These are phyloP conservation scores for Auricularia sp. DNA, from an alignment of 768 basidiomycete species.

Conservation along the genomic window DNA sequence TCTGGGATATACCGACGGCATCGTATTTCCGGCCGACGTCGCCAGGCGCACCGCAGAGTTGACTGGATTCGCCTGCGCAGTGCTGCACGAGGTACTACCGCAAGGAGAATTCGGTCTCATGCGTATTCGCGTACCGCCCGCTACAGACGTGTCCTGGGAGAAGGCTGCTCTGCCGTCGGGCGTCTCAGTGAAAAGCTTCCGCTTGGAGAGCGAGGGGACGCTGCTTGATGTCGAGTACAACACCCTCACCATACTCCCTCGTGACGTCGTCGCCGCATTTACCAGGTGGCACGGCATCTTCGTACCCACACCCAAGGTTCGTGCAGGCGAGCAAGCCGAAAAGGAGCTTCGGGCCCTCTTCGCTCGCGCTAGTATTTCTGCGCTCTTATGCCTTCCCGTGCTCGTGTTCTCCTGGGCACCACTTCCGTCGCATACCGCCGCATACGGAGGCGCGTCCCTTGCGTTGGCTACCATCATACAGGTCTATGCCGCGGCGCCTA, in stretches of 20 bases:
- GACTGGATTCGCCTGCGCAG: background rate
- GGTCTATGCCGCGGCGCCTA: constrained; percentile 23
- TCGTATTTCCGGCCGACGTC: background rate
- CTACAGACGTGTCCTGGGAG: background rate
- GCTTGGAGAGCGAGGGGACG: background rate
- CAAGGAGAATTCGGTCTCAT: background rate
- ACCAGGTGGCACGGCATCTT: constrained; percentile 12
- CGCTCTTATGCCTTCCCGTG: constrained; percentile 30
- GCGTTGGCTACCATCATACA: constrained; percentile 32
- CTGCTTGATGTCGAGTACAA: constrained; percentile 1
- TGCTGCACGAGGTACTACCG: background rate
- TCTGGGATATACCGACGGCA: background rate
- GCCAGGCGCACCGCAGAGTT: background rate
- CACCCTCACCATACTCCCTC: constrained; percentile 13
- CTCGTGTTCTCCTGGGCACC: constrained; percentile 35
- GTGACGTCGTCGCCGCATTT: constrained; percentile 23
- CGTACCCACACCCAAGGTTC: constrained; percentile 16
- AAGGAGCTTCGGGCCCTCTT: constrained; percentile 24
- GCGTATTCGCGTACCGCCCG: background rate
- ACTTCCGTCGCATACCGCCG: constrained; percentile 22
- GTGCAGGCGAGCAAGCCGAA: constrained; percentile 18
- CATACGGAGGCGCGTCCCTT: constrained; percentile 29
- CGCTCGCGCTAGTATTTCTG: constrained; percentile 22
- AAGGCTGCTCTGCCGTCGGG: background rate
- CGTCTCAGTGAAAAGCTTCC: background rate